These are phyloP conservation scores for Trametes polyzona DNA, from an alignment of 1,284 basidiomycete species.

Conservation along the genomic window DNA sequence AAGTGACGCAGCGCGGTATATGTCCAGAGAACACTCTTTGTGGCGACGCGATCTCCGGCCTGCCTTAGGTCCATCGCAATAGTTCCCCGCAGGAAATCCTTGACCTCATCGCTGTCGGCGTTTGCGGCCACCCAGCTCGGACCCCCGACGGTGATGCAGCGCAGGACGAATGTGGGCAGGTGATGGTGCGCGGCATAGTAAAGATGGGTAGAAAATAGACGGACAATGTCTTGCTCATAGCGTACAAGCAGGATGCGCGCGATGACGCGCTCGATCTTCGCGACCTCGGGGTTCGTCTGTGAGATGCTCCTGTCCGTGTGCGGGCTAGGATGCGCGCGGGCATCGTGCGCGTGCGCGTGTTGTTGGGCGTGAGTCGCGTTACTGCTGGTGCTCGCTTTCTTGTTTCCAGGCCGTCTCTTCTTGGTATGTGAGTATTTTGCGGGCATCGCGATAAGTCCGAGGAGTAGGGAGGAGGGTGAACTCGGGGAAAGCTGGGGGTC, in stretches of 20 bases:
- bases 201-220: slow-evolving; percentile 69
- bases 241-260: slow-evolving; percentile 63
- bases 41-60: slow-evolving; percentile 72
- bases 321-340: slow-evolving; percentile 46
- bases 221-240: slow-evolving; percentile 70
- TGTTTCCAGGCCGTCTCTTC: slow-evolving; percentile 51
- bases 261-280: slow-evolving; percentile 66
- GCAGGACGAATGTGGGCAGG: slow-evolving; percentile 66
- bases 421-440: slow-evolving; percentile 75
- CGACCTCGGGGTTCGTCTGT: slow-evolving; percentile 56
- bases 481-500: background rate
- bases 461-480: background rate
- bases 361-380: slow-evolving; percentile 35
- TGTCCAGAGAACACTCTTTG: slow-evolving; percentile 76
- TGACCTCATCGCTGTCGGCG: slow-evolving; percentile 65
- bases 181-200: slow-evolving; percentile 63
- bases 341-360: slow-evolving; percentile 39
- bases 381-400: slow-evolving; percentile 41
- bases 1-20: slow-evolving; percentile 75
- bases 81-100: slow-evolving; percentile 67
- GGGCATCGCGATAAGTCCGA: slow-evolving; percentile 46
- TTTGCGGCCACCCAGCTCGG: slow-evolving; percentile 70
- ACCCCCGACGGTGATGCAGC: slow-evolving; percentile 59
- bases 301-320: slow-evolving; percentile 56
- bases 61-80: slow-evolving; percentile 75